Base-by-base conservation (phyloP, 495 filamentous ascomycete genomes). In the Penicillium waksmanii region DNA sequence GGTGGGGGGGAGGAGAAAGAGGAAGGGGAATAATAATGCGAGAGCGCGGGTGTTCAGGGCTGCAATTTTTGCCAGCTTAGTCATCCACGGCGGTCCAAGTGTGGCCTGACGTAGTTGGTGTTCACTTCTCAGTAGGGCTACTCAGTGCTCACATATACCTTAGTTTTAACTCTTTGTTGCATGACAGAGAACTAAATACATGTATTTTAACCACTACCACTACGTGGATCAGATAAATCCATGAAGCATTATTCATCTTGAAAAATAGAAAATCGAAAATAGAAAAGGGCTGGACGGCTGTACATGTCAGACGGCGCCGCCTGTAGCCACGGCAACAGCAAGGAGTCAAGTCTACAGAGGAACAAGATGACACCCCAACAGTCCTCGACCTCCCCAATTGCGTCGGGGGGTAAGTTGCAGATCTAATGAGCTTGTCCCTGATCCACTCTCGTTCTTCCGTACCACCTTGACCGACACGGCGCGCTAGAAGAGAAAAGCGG, bases 361-460 rank as follows among this genome's bases (percentile, higher is more conserved):
- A 61, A 96, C 72, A 36, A 96, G 81, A 80, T 96, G 91, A 70
- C 94, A 98, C 34, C 94, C 94, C 58, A 98, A 75, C 63, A 94
- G 70, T 5, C 94, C 94, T 65, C 90, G 82, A 9, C 94, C 94
- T 48, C 93, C 94, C 94, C 94, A 98, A 67, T 90, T 78, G 43
- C 82, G 82, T 56, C 85, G 80, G 43, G 94, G 94, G 53, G 77
- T 88, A 57, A 98, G 71, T 53, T 84, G 85, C 56, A 96, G 68
- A 19, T 85, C 77, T 51, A 94, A 66, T 52, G 92, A 87, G 55
- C 70, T 67, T 35, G 69, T 60, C n/a, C 70, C 64, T 58, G 73
- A 59, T 65, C 65, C 40, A 66, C 72, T 43, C 60, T 81, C 65
- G 56, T 68, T 71, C 52, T 73, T 79, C 36, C 90, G 77, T 9